Conservation (phyloP, 2,329 filamentous ascomycete species). For the Colletotrichum aenigma region DNA sequence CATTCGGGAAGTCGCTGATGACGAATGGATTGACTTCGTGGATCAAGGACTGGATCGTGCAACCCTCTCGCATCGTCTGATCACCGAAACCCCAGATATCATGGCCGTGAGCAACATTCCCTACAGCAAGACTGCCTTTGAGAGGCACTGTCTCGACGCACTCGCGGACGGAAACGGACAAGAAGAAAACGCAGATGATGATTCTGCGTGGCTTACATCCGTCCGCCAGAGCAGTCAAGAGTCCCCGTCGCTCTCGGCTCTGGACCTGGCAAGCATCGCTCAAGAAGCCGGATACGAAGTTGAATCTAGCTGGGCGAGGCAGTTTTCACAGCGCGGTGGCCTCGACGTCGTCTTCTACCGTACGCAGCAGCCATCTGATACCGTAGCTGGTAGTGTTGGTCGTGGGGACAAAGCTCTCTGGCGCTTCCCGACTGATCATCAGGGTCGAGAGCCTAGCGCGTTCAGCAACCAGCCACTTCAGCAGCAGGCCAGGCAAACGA, state of each 20-base stretch:
- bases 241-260: slow-evolving; percentile 8
- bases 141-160: slow-evolving; percentile 9
- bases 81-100: not conserved
- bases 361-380: slow-evolving; percentile 19
- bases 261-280: slow-evolving; percentile 25
- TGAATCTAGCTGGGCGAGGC: slow-evolving; percentile 48
- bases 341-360: slow-evolving; percentile 35
- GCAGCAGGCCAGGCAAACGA: not conserved
- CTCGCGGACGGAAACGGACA: not conserved
- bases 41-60: not conserved
- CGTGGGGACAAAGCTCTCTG: not conserved
- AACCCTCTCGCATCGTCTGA: slow-evolving; percentile 1
- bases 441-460: not conserved
- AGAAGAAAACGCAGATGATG: not conserved
- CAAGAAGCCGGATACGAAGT: slow-evolving; percentile 47
- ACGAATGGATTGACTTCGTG: not conserved
- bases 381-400: not conserved
- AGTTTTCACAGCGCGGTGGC: slow-evolving; percentile 27
- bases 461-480: not conserved
- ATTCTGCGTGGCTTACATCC: not conserved
- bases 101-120: slow-evolving; percentile 29
- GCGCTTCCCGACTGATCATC: not conserved
- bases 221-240: not conserved
- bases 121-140: slow-evolving; percentile 32
- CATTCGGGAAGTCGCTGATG: slow-evolving; percentile 16